phyloP scores from a whole-genome alignment of 1,139 yeast species.

The Hansenula lynferdii region DNA sequence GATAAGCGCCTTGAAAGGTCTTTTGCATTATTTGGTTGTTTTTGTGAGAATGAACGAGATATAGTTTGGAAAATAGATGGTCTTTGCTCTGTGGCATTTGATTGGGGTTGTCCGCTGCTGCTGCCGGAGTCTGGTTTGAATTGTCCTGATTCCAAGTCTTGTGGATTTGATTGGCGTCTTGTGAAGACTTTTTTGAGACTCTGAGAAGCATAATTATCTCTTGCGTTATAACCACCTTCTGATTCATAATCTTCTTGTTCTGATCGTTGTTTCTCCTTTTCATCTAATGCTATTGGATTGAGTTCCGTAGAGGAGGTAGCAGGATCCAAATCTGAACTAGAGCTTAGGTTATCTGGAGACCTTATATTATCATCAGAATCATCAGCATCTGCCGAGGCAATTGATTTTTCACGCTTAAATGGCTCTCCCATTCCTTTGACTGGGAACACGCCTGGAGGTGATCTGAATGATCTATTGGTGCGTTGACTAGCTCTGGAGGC shows the following conservation, averaged over 20 bases:
- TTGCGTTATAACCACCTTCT: constrained; percentile 27
- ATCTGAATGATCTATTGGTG: constrained; percentile 28
- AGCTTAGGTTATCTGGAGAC: constrained; percentile 1
- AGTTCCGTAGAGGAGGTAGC: not conserved
- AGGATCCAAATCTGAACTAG: not conserved
- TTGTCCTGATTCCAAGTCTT: constrained; percentile 5
- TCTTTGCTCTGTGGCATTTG: not conserved
- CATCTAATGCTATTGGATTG: not conserved
- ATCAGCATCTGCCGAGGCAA: constrained; percentile 26
- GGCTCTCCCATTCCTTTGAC: constrained; percentile 75
- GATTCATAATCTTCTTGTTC: constrained; percentile 23
- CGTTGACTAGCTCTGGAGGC: constrained; percentile 7
- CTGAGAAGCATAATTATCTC: constrained; percentile 30
- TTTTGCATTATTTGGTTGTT: constrained; percentile 19
- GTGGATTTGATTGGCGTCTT: not conserved
- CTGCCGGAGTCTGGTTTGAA: not conserved
- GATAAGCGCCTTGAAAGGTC: constrained; percentile 23
- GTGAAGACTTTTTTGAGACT: constrained; percentile 27
- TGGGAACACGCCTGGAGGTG: constrained; percentile 77
- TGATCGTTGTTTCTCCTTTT: constrained; percentile 11
- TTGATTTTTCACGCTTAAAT: constrained; percentile 45
- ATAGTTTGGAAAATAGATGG: constrained; percentile 15
- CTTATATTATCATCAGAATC: constrained; percentile 7
- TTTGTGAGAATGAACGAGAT: constrained; percentile 17
- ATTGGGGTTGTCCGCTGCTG: not conserved